phyloP scores from a whole-genome alignment of 1,284 basidiomycete species.

The Trametes polyzona region DNA sequence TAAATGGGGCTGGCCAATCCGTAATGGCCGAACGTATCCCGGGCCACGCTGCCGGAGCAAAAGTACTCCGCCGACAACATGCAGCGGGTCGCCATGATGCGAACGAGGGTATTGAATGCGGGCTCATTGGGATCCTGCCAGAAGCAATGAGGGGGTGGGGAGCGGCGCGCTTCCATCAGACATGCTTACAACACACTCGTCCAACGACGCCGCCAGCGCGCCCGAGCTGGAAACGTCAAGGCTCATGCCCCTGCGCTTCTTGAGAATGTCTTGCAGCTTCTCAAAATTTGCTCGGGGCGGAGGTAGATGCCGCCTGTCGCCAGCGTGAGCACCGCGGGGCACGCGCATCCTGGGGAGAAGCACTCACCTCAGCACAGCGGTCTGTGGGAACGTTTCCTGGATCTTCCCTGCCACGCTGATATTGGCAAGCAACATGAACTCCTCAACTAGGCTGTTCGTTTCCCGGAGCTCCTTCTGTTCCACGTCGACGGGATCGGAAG shows the following conservation, averaged over 20 bases:
- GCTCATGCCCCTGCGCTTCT: constrained; percentile 84
- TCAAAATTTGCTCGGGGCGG: constrained; percentile 96
- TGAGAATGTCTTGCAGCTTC: constrained; percentile 90
- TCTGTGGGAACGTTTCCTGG: constrained; percentile 94
- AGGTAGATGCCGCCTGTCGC: constrained; percentile 83
- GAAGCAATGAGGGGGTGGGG: constrained; percentile 3
- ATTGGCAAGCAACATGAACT: constrained; percentile 99
- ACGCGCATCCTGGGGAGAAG: constrained; percentile 5
- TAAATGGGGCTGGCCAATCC: constrained; percentile 97
- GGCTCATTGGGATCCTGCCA: constrained; percentile 77
- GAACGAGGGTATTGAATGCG: constrained; percentile 95
- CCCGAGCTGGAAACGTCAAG: constrained; percentile 93
- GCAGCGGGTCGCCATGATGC: constrained; percentile 99
- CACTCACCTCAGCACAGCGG: constrained; percentile 85
- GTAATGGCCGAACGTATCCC: constrained; percentile 96
- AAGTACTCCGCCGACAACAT: constrained; percentile 99
- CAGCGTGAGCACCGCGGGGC: constrained; percentile 7
- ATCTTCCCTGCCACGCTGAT: constrained; percentile 93
- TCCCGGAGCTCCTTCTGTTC: constrained; percentile 94
- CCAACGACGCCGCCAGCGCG: constrained; percentile 88
- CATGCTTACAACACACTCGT: constrained; percentile 54
- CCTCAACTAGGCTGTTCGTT: constrained; percentile 97
- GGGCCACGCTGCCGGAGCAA: constrained; percentile 90
- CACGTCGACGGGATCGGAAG: constrained; percentile 95
- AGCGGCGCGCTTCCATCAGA: constrained; percentile 9